Evolutionary conservation across 2,329 filamentous ascomycete species (phyloP), one percentile per base, ranked within the genome.

Genomic region (Penicillium sp.): DNA sequence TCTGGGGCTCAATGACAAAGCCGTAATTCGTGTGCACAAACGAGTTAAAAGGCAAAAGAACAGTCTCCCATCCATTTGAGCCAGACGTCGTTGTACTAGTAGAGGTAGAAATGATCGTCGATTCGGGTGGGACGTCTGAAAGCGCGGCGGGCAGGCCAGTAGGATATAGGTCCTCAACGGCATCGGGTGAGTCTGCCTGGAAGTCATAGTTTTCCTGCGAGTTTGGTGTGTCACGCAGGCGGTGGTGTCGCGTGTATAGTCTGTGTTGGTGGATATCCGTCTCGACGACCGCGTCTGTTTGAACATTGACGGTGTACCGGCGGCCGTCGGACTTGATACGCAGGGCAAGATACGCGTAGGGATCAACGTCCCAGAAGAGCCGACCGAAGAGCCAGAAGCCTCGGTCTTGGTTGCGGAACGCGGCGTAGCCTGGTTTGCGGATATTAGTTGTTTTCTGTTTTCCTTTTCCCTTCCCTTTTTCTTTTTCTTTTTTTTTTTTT

Each of bases 231-330:
- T 66, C 54, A 31, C 67, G 62, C 6, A 73, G 60, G 21, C 71
- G 72, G 61, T 80, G 77, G 49, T 79, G 74, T 49, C 71, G 73
- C 17, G 78, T 79, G 65, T 80, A 96, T 5, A 99, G 77, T 49
- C 94, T 83, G 75, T 99, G 94, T 74, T 99, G 94, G 75, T 97
- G 94, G 62, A 99, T 82, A 73, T 99, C 94, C n/a, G 92, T 93
- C 12, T 91, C 90, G 48, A 96, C 90, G 55, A 99, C 88, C 1
- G 90, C 90, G 71, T 99, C 93, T 3, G 93, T 96, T 79, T 97
- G 94, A 17, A 99, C 80, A 75, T 99, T 99, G 69, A 99, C 86
- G 57, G 96, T 91, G 79, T 97, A 99, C 68, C 90, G 89, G 58
- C 94, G 83, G 17, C 92, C 93, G 71, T 97, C 94, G 3, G 90